These are phyloP conservation scores for Noccaea caerulescens DNA, from an alignment of 345 rosid genomes.

Conservation along the genomic window DNA sequence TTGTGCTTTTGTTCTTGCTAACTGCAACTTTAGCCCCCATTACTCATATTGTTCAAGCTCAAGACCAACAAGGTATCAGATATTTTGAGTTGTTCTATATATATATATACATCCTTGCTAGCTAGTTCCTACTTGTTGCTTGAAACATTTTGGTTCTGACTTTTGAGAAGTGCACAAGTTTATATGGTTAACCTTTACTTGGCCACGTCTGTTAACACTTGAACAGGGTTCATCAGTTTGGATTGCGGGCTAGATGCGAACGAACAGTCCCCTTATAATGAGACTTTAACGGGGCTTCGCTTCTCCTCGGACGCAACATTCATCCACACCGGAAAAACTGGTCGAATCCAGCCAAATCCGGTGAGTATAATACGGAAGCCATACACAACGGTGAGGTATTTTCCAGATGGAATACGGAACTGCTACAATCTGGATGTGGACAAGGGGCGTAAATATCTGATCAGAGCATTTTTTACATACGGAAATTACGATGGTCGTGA, in stretches of 20 bases:
- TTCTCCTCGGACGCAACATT: slow-evolving; percentile 40
- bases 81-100: neutral
- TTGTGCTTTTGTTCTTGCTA: neutral
- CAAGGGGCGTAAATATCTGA: slow-evolving; percentile 39
- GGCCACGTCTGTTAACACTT: neutral
- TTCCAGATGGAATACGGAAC: slow-evolving; percentile 46
- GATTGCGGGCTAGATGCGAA: slow-evolving; percentile 46
- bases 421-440: slow-evolving; percentile 44
- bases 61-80: slow-evolving; percentile 36
- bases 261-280: slow-evolving; percentile 18
- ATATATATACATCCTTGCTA: neutral
- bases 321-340: slow-evolving; percentile 33
- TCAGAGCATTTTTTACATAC: slow-evolving; percentile 38
- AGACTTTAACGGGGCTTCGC: accelerated
- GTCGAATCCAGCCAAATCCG: neutral
- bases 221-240: slow-evolving; percentile 52
- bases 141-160: neutral
- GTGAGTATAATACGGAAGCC: neutral
- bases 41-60: slow-evolving; percentile 34
- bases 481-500: slow-evolving; percentile 50
- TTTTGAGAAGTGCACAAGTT: neutral
- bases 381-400: slow-evolving; percentile 5
- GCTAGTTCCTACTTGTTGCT: no score
- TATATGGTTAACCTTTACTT: neutral
- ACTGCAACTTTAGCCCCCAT: neutral